These are phyloP conservation scores for Davidsoniella neocaledoniae DNA, from an alignment of 2,329 filamentous ascomycete genomes.

Conservation along the genomic window DNA sequence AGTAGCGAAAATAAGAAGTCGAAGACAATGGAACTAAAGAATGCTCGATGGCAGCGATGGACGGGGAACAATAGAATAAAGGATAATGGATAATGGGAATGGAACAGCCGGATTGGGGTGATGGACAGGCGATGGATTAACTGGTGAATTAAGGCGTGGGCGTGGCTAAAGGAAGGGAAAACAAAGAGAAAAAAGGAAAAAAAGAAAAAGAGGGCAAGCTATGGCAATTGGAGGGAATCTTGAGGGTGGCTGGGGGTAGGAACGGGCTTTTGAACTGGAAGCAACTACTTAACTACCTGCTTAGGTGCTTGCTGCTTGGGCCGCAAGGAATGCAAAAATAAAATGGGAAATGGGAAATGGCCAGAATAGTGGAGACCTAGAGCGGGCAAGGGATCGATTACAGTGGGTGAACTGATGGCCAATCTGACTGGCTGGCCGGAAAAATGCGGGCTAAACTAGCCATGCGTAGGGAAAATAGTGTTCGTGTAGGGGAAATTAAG, in stretches of 20 bases:
- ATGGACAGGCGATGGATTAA: neutral
- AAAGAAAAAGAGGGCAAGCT: constrained; percentile 3
- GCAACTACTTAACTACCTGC: neutral
- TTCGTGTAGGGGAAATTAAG: no score
- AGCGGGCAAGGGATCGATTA: no score
- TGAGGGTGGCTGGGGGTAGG: constrained; percentile 6
- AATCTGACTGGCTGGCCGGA: neutral
- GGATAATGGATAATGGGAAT: constrained; percentile 1
- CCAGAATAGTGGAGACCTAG: neutral
- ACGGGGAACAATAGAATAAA: neutral
- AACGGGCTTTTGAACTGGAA: neutral
- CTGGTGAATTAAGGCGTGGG: neutral
- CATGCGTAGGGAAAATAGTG: no score
- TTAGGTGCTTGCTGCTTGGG: neutral
- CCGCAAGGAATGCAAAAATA: neutral
- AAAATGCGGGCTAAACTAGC: neutral
- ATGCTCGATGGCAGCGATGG: neutral
- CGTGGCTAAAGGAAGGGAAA: constrained; percentile 5
- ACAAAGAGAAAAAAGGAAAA: neutral
- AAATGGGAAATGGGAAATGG: neutral
- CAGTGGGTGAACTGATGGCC: neutral
- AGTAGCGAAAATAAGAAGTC: neutral
- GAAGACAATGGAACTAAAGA: neutral
- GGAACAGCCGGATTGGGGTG: neutral
- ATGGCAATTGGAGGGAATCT: neutral